Percentiles rank a stretch among this genome's conserved stretches.
Conservation (phyloP, 768 basidiomycete genomes). For the Tylopilus balloui region DNA sequence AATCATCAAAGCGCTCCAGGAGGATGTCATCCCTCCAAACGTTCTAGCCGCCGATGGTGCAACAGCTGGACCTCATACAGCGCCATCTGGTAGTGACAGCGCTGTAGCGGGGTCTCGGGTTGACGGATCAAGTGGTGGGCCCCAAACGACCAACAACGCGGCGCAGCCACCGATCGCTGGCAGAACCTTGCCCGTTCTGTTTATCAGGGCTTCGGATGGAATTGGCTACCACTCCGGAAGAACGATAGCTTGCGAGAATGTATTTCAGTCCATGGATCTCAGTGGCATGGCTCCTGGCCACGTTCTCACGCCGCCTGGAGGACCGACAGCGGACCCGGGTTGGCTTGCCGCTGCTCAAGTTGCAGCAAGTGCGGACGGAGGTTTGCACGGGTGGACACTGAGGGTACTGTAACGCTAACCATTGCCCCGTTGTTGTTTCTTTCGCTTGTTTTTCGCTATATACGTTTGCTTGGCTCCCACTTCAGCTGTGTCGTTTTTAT, state of each 20-base stretch:
- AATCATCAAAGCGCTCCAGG: conserved; percentile 74
- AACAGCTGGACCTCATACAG: conserved; percentile 35
- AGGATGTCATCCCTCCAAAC: conserved; percentile 52
- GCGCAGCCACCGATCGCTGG: conserved; percentile 53
- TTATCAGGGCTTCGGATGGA: conserved; percentile 79
- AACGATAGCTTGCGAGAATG: conserved; percentile 77
- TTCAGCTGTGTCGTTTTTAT: conserved; percentile 7
- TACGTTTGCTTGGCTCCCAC: conserved; percentile 21
- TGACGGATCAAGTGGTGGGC: conserved; percentile 25
- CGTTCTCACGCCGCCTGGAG: conserved; percentile 42
- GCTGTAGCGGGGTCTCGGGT: conserved; percentile 25
- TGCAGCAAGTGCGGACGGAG: conserved; percentile 60
- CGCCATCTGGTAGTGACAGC: conserved; percentile 24
- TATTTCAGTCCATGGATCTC: conserved; percentile 68
- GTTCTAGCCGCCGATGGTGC: conserved; percentile 33
- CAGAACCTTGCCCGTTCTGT: conserved; percentile 70
- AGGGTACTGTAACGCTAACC: conserved; percentile 58
- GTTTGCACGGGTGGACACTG: conserved; percentile 74
- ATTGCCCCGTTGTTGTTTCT: conserved; percentile 21
- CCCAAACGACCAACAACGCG: conserved; percentile 27
- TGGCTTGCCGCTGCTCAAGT: conserved; percentile 77
- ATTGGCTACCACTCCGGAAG: conserved; percentile 87
- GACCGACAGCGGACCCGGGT: conserved; percentile 48
- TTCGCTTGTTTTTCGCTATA: conserved; percentile 26
- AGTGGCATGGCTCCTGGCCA: conserved; percentile 42